A percentile compares a stretch with the other conserved stretches of the same genome.
Evolutionary conservation across 345 rosid genomes (phyloP).

Genomic region (Abelmoschus esculentus): DNA sequence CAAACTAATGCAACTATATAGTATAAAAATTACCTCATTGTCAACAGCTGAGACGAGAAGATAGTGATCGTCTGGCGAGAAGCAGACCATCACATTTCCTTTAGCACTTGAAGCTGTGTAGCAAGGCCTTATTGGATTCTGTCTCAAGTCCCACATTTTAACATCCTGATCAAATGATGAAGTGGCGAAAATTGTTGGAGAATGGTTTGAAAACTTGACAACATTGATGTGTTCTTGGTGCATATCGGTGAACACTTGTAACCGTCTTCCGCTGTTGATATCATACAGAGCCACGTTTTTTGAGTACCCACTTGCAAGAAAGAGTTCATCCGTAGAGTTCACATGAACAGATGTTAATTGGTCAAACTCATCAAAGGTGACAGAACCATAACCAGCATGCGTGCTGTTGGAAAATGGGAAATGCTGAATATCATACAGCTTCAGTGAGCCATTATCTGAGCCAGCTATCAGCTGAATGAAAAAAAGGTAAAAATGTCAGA

Average conservation of each 20-base stretch:
- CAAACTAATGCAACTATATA: conserved; percentile 7
- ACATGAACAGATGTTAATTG: conserved; percentile 89
- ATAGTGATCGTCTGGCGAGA: conserved; percentile 96
- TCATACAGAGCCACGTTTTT: conserved; percentile 82
- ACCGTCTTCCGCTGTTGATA: conserved; percentile 58
- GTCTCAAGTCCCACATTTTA: conserved; percentile 91
- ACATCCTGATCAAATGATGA: conserved; percentile 90
- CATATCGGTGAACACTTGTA: conserved; percentile 75
- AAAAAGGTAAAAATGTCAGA: background rate
- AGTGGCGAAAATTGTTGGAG: conserved; percentile 83
- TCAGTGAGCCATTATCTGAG: conserved; percentile 86
- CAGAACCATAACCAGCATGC: conserved; percentile 30
- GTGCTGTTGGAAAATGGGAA: conserved; percentile 29
- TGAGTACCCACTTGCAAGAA: conserved; percentile 94
- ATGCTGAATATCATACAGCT: conserved; percentile 58
- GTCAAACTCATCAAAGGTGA: conserved; percentile 80
- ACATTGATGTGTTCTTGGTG: conserved; percentile 90
- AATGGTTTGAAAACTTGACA: conserved; percentile 85
- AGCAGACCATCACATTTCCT: conserved; percentile 98
- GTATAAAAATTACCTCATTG: conserved; percentile 60
- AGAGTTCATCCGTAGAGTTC: conserved; percentile 74
- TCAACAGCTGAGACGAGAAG: conserved; percentile 93
- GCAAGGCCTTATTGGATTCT: conserved; percentile 68
- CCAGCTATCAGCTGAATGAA: conserved; percentile 80
- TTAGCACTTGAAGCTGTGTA: conserved; percentile 68